Evolutionary conservation across 2,329 filamentous ascomycete genomes (phyloP).

Genomic region (Cladosporium sp.): DNA sequence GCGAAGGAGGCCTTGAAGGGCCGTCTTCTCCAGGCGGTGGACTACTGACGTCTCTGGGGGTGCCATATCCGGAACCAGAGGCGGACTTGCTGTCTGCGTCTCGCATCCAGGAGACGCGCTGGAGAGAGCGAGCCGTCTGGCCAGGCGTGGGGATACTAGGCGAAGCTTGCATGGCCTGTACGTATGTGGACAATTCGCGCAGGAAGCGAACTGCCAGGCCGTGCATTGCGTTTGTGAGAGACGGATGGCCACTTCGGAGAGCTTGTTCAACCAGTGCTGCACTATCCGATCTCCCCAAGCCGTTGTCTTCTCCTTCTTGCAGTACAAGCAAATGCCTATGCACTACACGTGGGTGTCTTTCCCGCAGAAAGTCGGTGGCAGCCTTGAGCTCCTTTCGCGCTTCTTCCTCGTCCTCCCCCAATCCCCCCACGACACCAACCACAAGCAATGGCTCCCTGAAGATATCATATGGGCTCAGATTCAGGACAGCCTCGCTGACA

Average conservation of each 20-base stretch:
- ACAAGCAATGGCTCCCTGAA: slow-evolving; percentile 79
- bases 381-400: slow-evolving; percentile 23
- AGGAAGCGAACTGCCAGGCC: slow-evolving; percentile 40
- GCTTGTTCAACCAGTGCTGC: slow-evolving; percentile 13
- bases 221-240: slow-evolving; percentile 41
- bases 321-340: slow-evolving; percentile 27
- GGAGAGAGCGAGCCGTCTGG: slow-evolving; percentile 34
- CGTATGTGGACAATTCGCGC: slow-evolving; percentile 42
- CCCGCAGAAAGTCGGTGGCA: slow-evolving; percentile 25
- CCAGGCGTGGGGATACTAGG: slow-evolving; percentile 73
- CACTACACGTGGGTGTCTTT: slow-evolving; percentile 28
- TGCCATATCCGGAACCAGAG: slow-evolving; percentile 18
- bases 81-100: slow-evolving; percentile 3
- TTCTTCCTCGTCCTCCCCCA: slow-evolving; percentile 50
- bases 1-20: slow-evolving; percentile 18
- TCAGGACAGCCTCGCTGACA: slow-evolving; percentile 70
- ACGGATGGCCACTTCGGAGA: slow-evolving; percentile 15
- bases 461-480: slow-evolving; percentile 81
- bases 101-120: slow-evolving; percentile 24
- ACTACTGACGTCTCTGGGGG: slow-evolving; percentile 17
- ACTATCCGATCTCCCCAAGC: slow-evolving; percentile 10
- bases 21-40: slow-evolving; percentile 21
- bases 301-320: slow-evolving; percentile 11
- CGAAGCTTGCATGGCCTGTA: slow-evolving; percentile 42
- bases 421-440: slow-evolving; percentile 68